Evolutionary conservation across 768 basidiomycete species (phyloP), one percentile per base, ranked within the genome.

Genomic region (Lyophyllum shimeji): DNA sequence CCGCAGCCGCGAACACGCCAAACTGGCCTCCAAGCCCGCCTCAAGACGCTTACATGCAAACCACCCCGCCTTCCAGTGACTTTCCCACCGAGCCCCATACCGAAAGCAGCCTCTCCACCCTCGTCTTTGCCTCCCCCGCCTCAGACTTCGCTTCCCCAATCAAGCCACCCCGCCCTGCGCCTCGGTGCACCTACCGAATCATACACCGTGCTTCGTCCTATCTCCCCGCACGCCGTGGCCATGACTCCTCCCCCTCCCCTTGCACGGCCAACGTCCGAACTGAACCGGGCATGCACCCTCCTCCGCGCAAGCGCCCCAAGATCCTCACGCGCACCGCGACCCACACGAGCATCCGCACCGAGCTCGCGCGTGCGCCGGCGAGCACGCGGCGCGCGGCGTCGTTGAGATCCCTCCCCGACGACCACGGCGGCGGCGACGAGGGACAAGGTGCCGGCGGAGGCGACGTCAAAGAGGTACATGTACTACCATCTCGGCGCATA

Each of bases 341-440:
- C 11, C 53, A 55, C 23, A 27, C 46, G 2, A 39, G 40, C 23
- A 23, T 56, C 17, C 55, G 55, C 21, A 57, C 44, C 8, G 45
- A 55, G 29, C 62, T 64, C 20, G 70, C 74, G 2, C 69, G 58
- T 24, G 59, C 64, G 4, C 71, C 75, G 21, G 78, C 76, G 0
- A 79, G 78, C 52, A 18, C 77, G 11, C 70, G 78, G 37, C 70
- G 76, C 23, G 77, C 76, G 0, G 66, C 63, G 17, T 77, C 76
- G 2, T 52, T 80, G 46, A 65, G 67, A 17, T 74, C 76, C 3
- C 65, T 71, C n/a, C 37, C 58, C 21, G 33, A 63, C 52, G 51
- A 51, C 29, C 5, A 29, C 29, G 29, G 6, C 31, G 44, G 17
- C 17, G 13, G 11, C 5, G 17, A 3, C n/a, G n/a, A n/a, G n/a